Percentiles rank a stretch among this genome's conserved stretches.
These are phyloP conservation scores for Auriscalpium orientale DNA, from an alignment of 768 basidiomycete species.

Conservation along the genomic window DNA sequence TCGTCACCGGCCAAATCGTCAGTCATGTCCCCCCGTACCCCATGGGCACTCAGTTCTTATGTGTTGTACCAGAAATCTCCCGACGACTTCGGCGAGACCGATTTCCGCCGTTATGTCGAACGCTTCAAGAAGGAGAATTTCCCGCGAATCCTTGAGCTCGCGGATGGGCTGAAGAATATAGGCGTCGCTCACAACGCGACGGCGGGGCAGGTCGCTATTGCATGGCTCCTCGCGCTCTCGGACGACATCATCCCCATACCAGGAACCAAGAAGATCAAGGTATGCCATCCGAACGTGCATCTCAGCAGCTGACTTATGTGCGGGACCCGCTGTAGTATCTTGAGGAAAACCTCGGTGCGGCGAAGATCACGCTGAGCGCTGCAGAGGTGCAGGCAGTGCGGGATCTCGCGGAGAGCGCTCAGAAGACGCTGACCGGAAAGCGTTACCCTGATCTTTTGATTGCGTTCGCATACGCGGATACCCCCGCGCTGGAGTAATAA, in stretches of 20 bases:
- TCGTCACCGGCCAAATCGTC: constrained; percentile 23
- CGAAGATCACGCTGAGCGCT: neutral
- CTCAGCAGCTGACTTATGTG: neutral
- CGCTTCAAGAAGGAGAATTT: constrained; percentile 36
- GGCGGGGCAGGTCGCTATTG: constrained; percentile 39
- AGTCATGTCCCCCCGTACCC: constrained; percentile 1
- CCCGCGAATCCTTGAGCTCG: constrained; percentile 36
- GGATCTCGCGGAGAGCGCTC: neutral
- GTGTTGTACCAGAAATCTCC: constrained; percentile 15
- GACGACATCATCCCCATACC: constrained; percentile 39
- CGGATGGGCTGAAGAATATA: constrained; percentile 27
- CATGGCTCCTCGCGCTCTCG: constrained; percentile 42
- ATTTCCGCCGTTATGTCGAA: constrained; percentile 25
- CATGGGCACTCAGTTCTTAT: neutral
- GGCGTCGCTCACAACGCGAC: constrained; percentile 33
- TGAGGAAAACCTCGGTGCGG: constrained; percentile 35
- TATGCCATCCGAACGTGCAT: constrained; percentile 1
- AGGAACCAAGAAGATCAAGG: constrained; percentile 34
- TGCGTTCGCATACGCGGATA: neutral
- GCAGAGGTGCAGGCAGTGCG: neutral
- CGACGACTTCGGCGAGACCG: constrained; percentile 23
- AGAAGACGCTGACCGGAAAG: neutral
- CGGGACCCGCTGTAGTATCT: constrained; percentile 1
- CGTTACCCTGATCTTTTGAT: neutral
- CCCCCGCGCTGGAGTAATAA: neutral